phyloP scores from a whole-genome alignment of 2,329 filamentous ascomycete genomes.

The Drechslerella coelobrocha region DNA sequence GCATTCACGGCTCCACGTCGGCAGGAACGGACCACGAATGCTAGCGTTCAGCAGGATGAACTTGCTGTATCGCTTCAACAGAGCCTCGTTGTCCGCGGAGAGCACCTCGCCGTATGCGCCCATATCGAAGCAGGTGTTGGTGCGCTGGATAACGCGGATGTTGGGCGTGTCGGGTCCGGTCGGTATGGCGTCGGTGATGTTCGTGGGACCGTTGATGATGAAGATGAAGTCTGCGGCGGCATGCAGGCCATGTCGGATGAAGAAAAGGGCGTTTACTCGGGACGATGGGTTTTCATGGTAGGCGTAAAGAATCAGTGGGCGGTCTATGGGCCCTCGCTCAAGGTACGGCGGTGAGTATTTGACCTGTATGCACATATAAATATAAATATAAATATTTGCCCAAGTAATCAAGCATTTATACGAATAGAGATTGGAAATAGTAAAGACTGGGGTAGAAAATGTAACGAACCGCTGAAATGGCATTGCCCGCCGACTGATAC shows the following conservation, averaged over 20 bases:
- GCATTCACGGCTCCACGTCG: conserved; percentile 57
- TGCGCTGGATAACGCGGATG: conserved; percentile 56
- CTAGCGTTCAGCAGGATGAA: conserved; percentile 59
- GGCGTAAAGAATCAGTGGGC: conserved; percentile 57
- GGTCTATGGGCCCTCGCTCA: neutral
- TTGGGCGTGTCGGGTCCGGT: conserved; percentile 55
- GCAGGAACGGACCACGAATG: conserved; percentile 58
- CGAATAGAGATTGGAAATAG: no score
- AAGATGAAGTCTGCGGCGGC: conserved; percentile 59
- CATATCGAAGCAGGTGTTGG: conserved; percentile 58
- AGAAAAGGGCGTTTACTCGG: conserved; percentile 58
- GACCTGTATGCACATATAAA: no score
- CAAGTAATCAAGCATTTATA: no score
- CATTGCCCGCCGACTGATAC: no score
- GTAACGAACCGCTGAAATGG: no score
- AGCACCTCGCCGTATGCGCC: conserved; percentile 58
- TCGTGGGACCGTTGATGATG: conserved; percentile 58
- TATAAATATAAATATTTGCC: no score
- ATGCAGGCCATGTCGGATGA: conserved; percentile 58
- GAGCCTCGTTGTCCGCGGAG: conserved; percentile 51
- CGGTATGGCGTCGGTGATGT: conserved; percentile 55
- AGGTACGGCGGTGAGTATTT: neutral
- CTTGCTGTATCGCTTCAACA: conserved; percentile 57
- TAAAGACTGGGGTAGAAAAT: no score
- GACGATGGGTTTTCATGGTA: conserved; percentile 57